A percentile compares a stretch with the other conserved stretches of the same genome.
phyloP scores from a whole-genome alignment of 1,284 basidiomycete species.

The Spongiforma sp. region DNA sequence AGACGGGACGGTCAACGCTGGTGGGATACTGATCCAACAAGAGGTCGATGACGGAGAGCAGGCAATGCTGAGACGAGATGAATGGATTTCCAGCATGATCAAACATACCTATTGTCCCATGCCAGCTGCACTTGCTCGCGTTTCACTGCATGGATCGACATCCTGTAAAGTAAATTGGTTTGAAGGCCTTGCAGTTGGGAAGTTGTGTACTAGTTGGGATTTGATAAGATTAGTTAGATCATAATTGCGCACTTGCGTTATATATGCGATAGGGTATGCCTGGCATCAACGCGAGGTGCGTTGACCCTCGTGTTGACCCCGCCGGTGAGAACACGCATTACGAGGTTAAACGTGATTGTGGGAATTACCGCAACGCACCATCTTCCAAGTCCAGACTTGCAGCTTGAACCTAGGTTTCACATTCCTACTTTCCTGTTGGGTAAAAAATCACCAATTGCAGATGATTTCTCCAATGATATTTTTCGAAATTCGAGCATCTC shows the following conservation, averaged over 20 bases:
- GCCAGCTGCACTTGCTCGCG: not conserved
- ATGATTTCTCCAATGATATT: too few species aligned
- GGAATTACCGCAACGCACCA: too few species aligned
- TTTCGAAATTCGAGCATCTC: too few species aligned
- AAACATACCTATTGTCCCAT: not conserved
- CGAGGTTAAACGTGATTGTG: not conserved
- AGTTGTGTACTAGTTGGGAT: not conserved
- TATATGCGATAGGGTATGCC: conserved; percentile 20
- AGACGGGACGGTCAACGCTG: conserved; percentile 52
- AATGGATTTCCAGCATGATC: not conserved
- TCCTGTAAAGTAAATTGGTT: conserved; percentile 53
- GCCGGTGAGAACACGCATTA: too few species aligned
- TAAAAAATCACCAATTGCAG: too few species aligned
- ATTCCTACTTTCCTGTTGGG: too few species aligned
- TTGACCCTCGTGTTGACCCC: too few species aligned
- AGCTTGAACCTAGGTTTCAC: too few species aligned
- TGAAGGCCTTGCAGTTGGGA: conserved; percentile 46
- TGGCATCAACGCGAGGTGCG: not conserved
- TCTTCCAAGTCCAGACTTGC: too few species aligned
- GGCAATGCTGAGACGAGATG: conserved; percentile 22
- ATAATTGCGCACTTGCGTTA: conserved; percentile 7
- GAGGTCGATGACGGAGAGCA: not conserved
- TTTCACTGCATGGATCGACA: conserved; percentile 1
- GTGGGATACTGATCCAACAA: conserved; percentile 35
- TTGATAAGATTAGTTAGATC: not conserved